phyloP scores from a whole-genome alignment of 257 asterid genomes.

The Solanum chaucha region DNA sequence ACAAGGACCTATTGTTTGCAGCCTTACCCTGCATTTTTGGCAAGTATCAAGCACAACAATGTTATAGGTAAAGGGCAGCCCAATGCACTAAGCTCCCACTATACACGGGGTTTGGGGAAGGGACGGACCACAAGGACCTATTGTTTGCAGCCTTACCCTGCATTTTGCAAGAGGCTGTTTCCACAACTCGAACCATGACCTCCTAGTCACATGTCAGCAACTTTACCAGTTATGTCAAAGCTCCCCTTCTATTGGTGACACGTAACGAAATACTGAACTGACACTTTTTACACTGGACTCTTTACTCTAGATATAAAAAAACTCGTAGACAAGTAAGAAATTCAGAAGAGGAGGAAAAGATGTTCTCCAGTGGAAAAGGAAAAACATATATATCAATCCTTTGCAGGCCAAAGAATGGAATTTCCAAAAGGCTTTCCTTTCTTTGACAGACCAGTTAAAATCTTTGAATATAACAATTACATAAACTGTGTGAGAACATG shows the following conservation, averaged over 20 bases:
- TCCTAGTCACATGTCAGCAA: not conserved
- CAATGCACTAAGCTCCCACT: not conserved
- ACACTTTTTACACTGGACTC: not conserved
- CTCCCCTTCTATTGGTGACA: not conserved
- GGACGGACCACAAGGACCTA: not conserved
- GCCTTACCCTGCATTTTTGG: too few relatives aligned
- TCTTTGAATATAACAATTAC: not conserved
- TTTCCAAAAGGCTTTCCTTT: not conserved
- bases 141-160: fast-evolving
- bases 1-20: too few relatives aligned
- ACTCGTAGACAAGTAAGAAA: not conserved
- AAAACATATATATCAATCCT: fast-evolving
- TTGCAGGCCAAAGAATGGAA: not conserved
- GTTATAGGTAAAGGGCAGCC: not conserved
- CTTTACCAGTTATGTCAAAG: not conserved
- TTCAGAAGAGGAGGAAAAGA: not conserved
- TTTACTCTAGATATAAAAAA: not conserved
- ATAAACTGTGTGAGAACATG: not conserved
- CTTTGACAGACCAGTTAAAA: not conserved
- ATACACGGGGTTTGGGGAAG: not conserved
- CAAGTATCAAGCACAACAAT: not conserved
- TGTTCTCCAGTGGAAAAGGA: not conserved
- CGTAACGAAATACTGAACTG: not conserved
- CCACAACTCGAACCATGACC: not conserved
- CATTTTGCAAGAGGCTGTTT: not conserved